Percentiles rank a stretch among this genome's conserved stretches.
phyloP scores from a whole-genome alignment of 768 basidiomycete genomes.

The Lanmaoa pseudosensibilis region DNA sequence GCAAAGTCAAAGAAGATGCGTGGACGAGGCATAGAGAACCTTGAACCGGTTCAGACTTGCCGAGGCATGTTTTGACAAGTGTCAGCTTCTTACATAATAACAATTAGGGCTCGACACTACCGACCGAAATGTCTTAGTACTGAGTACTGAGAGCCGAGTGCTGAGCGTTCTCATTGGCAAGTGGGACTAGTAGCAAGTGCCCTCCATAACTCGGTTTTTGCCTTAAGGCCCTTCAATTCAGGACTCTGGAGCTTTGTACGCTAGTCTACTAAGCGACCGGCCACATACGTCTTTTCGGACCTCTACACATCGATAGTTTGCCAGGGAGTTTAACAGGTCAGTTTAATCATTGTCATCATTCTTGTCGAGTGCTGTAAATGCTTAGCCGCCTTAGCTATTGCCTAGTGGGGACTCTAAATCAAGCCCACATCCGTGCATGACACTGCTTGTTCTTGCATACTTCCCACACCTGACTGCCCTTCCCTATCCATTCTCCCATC shows the following conservation, averaged over 20 bases:
- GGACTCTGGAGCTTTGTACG: neutral
- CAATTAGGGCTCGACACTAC: too few relatives aligned
- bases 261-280: neutral
- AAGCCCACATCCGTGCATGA: conserved; percentile 6
- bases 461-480: conserved; percentile 23
- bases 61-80: neutral
- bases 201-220: neutral
- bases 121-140: neutral
- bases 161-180: too few relatives aligned
- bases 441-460: conserved; percentile 15
- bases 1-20: conserved; percentile 72
- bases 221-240: neutral
- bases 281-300: neutral
- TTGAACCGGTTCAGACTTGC: neutral
- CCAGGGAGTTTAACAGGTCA: neutral
- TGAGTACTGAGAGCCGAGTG: too few relatives aligned
- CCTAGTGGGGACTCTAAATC: conserved; percentile 5
- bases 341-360: neutral
- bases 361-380: neutral
- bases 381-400: conserved; percentile 4
- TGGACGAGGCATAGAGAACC: conserved; percentile 46
- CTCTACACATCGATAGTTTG: neutral
- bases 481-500: conserved; percentile 12
- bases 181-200: too few relatives aligned
- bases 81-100: conserved; percentile 15